These are phyloP conservation scores for Kuraishia floccosa DNA, from an alignment of 805 yeast genomes.

Conservation along the genomic window DNA sequence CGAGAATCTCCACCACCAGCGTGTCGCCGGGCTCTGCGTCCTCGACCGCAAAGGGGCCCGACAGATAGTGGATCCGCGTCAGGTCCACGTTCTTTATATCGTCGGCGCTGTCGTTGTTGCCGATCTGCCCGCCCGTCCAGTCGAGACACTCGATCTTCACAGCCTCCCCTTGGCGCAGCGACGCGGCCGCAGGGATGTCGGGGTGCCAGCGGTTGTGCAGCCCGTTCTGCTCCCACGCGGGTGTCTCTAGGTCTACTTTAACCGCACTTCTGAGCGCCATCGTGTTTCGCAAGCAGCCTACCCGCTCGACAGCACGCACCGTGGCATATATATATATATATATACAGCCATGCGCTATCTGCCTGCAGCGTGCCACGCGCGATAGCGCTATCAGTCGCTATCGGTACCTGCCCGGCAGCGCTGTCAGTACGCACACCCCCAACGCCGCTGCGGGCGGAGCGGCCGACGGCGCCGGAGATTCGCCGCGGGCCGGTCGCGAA, in stretches of 20 bases:
- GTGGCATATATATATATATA: too few relatives aligned
- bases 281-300: too few relatives aligned
- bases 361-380: too few relatives aligned
- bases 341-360: too few relatives aligned
- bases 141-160: slow-evolving; percentile 39
- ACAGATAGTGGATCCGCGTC: slow-evolving; percentile 31
- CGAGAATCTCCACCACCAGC: slow-evolving; percentile 36
- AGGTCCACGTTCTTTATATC: slow-evolving; percentile 33
- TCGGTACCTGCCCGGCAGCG: too few relatives aligned
- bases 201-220: slow-evolving; percentile 46
- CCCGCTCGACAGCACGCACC: too few relatives aligned
- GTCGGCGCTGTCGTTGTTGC: slow-evolving; percentile 34
- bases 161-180: slow-evolving; percentile 28
- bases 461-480: too few relatives aligned
- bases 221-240: slow-evolving; percentile 34
- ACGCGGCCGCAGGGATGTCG: slow-evolving; percentile 29
- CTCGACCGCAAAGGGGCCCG: slow-evolving; percentile 35
- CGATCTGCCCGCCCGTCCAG: slow-evolving; percentile 43
- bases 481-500: too few relatives aligned
- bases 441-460: too few relatives aligned
- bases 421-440: too few relatives aligned
- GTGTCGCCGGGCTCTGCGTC: slow-evolving; percentile 37
- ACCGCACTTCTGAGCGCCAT: too few relatives aligned
- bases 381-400: too few relatives aligned
- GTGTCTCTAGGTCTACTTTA: slow-evolving; percentile 29